Evolutionary conservation across 306 rosid species (phyloP), one percentile per base, ranked within the genome.

Genomic region (Vigna unguiculata): DNA sequence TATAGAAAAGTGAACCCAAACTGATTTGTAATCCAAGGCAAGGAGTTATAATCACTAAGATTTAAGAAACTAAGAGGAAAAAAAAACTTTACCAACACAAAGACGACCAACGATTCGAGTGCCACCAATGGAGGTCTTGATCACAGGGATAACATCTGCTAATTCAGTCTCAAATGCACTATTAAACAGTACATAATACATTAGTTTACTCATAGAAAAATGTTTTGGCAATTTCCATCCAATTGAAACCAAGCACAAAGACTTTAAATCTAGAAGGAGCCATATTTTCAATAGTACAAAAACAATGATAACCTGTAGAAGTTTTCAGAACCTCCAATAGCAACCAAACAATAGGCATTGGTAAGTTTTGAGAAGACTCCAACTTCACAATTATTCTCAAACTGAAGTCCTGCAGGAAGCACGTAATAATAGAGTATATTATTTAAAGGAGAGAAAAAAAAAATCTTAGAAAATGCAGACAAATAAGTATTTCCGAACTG

Each of bases 361-460:
- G 96, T 91, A 78, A 93, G 90, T 86, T 88, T 93, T n/a, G 97
- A 91, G 72, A 91, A 91, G 4, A 82, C 98, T 12, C 97, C 98
- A 70, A 91, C 24, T 25, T 93, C 97, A 64, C 96, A 90, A 16
- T 86, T 83, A 83, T 93, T 93, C 84, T 93, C 98, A 75, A 90
- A 93, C 83, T 86, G 88, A 52, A 93, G 82, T 61, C 98, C 97
- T 93, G 69, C 72, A 79, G 12, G 20, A 40, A 71, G 65, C 55
- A 19, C 57, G 32, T 16, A 52, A 19, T 25, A 28, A 48, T 41
- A 7, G 36, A 71, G 17, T 71, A 32, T 49, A 55, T 51, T 45
- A 76, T 53, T 40, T 7, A 74, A 57, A 43, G 43, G 49, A 76
- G 7, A 66, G 7, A 24, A 58, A 5, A 28, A 28, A 28, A 28